Evolutionary conservation across 257 asterid genomes (phyloP).

Genomic region (Mentha longifolia): DNA sequence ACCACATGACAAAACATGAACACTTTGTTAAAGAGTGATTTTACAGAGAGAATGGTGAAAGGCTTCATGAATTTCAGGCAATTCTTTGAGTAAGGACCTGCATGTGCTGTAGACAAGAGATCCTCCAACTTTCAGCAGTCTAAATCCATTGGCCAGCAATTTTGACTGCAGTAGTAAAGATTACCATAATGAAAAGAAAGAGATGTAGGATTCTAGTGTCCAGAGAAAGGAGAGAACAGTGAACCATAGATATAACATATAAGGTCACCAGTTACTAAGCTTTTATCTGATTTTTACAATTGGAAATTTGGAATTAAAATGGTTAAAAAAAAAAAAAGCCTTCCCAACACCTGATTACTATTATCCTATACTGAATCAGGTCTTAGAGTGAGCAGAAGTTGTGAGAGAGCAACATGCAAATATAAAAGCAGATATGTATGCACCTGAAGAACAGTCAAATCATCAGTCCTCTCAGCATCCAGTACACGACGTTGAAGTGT

Average conservation of each 20-base stretch:
- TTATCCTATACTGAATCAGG: neutral
- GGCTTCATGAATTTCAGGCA: conserved; percentile 15
- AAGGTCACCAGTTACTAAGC: neutral
- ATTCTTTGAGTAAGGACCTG: conserved; percentile 53
- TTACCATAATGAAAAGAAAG: neutral
- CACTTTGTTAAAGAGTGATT: conserved; percentile 1
- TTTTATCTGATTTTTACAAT: neutral
- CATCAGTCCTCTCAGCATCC: conserved; percentile 85
- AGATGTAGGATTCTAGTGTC: conserved; percentile 1
- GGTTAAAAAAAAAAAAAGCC: no score
- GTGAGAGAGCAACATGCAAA: neutral
- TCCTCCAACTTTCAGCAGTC: conserved; percentile 81
- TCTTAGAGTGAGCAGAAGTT: conserved; percentile 13
- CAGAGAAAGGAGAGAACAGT: neutral
- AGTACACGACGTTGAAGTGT: conserved; percentile 89
- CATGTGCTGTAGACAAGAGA: conserved; percentile 96
- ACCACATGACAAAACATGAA: conserved; percentile 24
- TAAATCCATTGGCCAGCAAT: conserved; percentile 81
- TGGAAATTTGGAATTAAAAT: neutral
- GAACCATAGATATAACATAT: neutral
- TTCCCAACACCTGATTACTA: neutral
- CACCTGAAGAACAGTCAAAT: conserved; percentile 81
- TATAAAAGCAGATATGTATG: conserved; percentile 23
- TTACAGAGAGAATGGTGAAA: conserved; percentile 14
- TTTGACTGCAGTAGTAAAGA: conserved; percentile 60